These are phyloP conservation scores for Porphyrellus sp. DNA, from an alignment of 1,284 basidiomycete genomes.

Conservation along the genomic window DNA sequence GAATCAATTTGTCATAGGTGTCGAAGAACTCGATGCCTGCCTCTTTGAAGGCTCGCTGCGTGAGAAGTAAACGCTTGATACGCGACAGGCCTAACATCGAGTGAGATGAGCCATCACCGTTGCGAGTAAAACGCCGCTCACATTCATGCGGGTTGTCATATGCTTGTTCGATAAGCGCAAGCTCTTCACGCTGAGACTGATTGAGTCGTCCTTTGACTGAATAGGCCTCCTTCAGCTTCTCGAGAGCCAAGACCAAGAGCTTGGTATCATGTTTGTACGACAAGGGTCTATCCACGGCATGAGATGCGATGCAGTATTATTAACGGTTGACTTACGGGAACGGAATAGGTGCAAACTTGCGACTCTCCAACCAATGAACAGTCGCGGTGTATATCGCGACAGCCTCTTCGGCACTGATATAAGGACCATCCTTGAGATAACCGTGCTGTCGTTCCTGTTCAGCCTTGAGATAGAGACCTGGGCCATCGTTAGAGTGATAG, in stretches of 20 bases:
- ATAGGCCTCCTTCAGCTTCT: slow-evolving; percentile 97
- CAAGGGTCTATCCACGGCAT: slow-evolving; percentile 57
- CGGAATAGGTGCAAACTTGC: slow-evolving; percentile 95
- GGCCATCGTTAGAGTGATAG: slow-evolving; percentile 11
- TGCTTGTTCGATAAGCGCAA: slow-evolving; percentile 94
- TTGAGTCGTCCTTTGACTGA: slow-evolving; percentile 96
- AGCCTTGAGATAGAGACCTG: slow-evolving; percentile 89
- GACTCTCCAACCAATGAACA: slow-evolving; percentile 94
- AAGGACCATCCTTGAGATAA: slow-evolving; percentile 96
- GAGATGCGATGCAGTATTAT: background rate
- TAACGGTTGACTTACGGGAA: slow-evolving; percentile 70
- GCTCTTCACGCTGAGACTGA: slow-evolving; percentile 93
- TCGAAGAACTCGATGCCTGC: slow-evolving; percentile 94
- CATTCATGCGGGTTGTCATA: slow-evolving; percentile 94
- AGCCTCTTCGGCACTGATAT: slow-evolving; percentile 95
- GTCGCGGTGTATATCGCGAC: slow-evolving; percentile 97
- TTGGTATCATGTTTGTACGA: slow-evolving; percentile 99
- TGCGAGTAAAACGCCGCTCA: slow-evolving; percentile 28
- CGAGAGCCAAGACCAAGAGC: slow-evolving; percentile 88
- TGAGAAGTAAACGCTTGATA: slow-evolving; percentile 92
- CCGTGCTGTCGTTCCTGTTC: slow-evolving; percentile 97
- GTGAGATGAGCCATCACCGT: slow-evolving; percentile 1
- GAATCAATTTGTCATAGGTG: slow-evolving; percentile 96
- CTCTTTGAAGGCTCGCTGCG: slow-evolving; percentile 97
- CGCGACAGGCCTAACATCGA: slow-evolving; percentile 72